A percentile compares a stretch with the other conserved stretches of the same genome.
Conservation (phyloP, 2,329 filamentous ascomycete genomes). For the Ophiosphaerella korrae region DNA sequence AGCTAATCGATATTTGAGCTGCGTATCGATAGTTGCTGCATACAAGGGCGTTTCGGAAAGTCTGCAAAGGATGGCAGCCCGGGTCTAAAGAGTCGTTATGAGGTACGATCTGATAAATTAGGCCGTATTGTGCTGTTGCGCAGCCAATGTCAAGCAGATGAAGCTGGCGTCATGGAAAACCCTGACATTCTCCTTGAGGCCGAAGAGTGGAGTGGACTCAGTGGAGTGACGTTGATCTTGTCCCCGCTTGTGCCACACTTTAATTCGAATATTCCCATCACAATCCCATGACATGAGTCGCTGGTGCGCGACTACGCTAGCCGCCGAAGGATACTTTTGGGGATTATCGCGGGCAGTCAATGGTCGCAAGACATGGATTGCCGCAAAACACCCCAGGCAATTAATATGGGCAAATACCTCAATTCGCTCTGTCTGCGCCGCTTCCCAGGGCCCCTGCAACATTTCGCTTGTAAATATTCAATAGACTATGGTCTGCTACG, state of each 20-base stretch:
- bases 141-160: slow-evolving; percentile 1
- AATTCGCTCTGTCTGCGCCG: not conserved
- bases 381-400: not conserved
- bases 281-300: not conserved
- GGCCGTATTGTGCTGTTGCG: too few species aligned
- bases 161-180: slow-evolving; percentile 2
- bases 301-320: not conserved
- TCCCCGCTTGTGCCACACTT: slow-evolving; percentile 8
- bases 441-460: not conserved
- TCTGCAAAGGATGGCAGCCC: too few species aligned
- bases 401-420: slow-evolving; percentile 1
- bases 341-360: not conserved
- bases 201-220: too few species aligned
- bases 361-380: not conserved
- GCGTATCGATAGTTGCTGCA: slow-evolving; percentile 14
- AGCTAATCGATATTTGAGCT: slow-evolving; percentile 6
- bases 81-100: too few species aligned
- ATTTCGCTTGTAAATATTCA: not conserved
- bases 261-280: slow-evolving; percentile 9
- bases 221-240: slow-evolving; percentile 5
- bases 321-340: too few species aligned
- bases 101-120: too few species aligned
- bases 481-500: not conserved
- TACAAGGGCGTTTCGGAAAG: too few species aligned
- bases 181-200: slow-evolving; percentile 1